These are phyloP conservation scores for Lumnitzera littorea DNA, from an alignment of 345 rosid genomes.

Conservation along the genomic window DNA sequence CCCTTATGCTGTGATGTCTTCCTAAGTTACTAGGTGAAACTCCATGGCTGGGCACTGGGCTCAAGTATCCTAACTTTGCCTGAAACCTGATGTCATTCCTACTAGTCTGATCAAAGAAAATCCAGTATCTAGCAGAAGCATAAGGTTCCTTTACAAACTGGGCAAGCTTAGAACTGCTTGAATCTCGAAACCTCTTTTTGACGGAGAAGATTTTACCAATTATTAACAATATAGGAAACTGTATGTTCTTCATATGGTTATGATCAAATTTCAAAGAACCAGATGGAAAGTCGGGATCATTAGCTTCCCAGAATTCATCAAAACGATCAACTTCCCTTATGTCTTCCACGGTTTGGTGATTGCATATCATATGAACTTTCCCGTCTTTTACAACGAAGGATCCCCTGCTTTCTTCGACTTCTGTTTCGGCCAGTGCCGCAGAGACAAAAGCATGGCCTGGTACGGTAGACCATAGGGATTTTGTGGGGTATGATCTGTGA, in stretches of 20 bases:
- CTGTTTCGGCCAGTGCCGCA: conserved; percentile 48
- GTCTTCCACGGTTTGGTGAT: conserved; percentile 47
- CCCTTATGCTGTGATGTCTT: conserved; percentile 19
- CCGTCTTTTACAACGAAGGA: conserved; percentile 41
- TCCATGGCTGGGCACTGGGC: conserved; percentile 11
- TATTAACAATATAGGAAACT: conserved; percentile 34
- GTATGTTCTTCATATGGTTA: conserved; percentile 13
- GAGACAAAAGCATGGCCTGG: conserved; percentile 56
- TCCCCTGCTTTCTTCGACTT: conserved; percentile 71
- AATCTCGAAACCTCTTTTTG: conserved; percentile 16
- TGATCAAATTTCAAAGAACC: conserved; percentile 14
- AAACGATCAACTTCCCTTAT: conserved; percentile 23
- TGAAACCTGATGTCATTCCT: conserved; percentile 41
- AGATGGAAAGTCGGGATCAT: conserved; percentile 10
- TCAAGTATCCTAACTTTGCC: conserved; percentile 34
- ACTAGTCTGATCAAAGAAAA: conserved; percentile 43
- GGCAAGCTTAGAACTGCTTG: conserved; percentile 8
- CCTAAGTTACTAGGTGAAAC: conserved; percentile 11
- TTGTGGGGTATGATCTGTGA: conserved; percentile 35
- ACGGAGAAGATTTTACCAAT: conserved; percentile 38
- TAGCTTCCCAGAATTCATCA: conserved; percentile 10
- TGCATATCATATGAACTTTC: conserved; percentile 26
- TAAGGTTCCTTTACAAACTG: conserved; percentile 10
- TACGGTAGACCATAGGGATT: conserved; percentile 48
- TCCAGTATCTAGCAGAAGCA: conserved; percentile 37